phyloP scores from a whole-genome alignment of 805 yeast genomes.

The Saturnispora sekii region DNA sequence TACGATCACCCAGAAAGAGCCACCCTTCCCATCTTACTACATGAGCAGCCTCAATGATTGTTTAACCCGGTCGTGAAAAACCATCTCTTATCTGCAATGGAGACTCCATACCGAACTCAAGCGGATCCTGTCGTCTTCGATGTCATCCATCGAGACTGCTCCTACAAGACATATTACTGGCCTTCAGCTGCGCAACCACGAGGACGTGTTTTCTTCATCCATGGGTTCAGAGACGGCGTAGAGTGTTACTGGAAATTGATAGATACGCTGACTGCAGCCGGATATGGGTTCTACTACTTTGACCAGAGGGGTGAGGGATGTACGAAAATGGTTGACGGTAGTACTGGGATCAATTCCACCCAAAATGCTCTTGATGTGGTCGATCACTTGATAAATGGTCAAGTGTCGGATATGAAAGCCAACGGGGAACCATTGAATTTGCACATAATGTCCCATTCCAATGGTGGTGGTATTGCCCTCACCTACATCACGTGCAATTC shows the following conservation, averaged over 20 bases:
- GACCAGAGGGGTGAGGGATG: constrained; percentile 73
- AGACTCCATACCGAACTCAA: not conserved
- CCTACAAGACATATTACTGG: constrained; percentile 5
- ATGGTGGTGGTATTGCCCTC: constrained; percentile 74
- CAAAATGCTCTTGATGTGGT: constrained; percentile 46
- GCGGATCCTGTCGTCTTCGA: not conserved
- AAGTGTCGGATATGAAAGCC: constrained; percentile 28
- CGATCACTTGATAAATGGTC: constrained; percentile 42
- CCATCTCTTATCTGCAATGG: not conserved
- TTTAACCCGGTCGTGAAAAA: no score
- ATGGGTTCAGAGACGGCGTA: constrained; percentile 62
- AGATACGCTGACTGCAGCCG: constrained; percentile 41
- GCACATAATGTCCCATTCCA: constrained; percentile 57
- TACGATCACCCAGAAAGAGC: no score
- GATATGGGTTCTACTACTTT: constrained; percentile 59
- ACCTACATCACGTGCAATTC: constrained; percentile 53
- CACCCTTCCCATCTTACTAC: no score
- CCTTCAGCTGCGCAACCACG: constrained; percentile 18
- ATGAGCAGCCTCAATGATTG: no score
- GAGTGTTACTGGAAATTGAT: constrained; percentile 39
- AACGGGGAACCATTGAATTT: constrained; percentile 29
- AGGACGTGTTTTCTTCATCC: constrained; percentile 54
- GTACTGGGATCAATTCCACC: constrained; percentile 50
- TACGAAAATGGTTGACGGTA: constrained; percentile 41
- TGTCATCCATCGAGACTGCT: not conserved